phyloP scores from a whole-genome alignment of 1,284 basidiomycete genomes.

The Amylostereum chailletii region DNA sequence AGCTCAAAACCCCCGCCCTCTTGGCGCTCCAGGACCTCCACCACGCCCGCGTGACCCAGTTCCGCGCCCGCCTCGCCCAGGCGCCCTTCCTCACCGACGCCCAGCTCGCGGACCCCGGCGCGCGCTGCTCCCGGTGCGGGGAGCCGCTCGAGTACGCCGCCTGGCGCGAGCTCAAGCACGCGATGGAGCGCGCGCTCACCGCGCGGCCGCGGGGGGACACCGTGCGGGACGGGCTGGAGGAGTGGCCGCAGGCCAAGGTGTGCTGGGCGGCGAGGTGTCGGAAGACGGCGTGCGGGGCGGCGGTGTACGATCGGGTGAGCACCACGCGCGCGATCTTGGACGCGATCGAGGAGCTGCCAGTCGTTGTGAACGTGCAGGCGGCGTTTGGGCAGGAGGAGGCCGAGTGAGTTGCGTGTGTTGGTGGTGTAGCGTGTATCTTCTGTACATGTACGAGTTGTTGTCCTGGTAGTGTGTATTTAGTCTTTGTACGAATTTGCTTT shows the following conservation, averaged over 20 bases:
- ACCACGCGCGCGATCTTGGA: conserved; percentile 44
- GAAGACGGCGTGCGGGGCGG: conserved; percentile 31
- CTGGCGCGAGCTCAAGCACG: conserved; percentile 55
- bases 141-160: conserved; percentile 43
- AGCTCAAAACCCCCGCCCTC: no score
- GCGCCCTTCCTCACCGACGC: conserved; percentile 48
- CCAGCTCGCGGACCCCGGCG: conserved; percentile 25
- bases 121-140: conserved; percentile 38
- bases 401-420: no score
- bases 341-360: conserved; percentile 41
- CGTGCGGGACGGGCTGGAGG: conserved; percentile 35
- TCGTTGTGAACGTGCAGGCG: conserved; percentile 21
- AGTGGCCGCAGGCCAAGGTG: conserved; percentile 46
- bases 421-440: no score
- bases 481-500: no score
- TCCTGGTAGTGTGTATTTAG: no score
- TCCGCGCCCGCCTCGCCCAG: conserved; percentile 40
- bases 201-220: conserved; percentile 48
- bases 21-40: no score
- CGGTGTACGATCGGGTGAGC: conserved; percentile 47
- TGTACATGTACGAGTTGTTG: no score
- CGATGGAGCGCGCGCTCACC: conserved; percentile 48
- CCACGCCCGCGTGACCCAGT: conserved; percentile 34
- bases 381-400: no score
- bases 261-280: conserved; percentile 52